Conservation (phyloP, 2,329 filamentous ascomycete species). For the Westerdykella ornata region DNA sequence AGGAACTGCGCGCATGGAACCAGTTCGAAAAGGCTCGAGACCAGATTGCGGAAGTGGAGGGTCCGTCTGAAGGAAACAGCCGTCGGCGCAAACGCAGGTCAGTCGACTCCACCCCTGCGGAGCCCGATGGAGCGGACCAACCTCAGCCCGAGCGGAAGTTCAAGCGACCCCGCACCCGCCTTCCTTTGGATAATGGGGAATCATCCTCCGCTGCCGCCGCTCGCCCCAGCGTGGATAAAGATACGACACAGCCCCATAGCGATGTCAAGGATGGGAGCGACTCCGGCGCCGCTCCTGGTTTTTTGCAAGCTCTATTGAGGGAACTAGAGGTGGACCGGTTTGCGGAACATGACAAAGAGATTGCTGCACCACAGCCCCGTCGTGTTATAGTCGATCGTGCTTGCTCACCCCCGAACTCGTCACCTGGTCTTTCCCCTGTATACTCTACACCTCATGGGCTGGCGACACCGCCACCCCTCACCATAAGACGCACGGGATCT, state of each 20-base stretch:
- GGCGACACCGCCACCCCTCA: conserved; percentile 61
- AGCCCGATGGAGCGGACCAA: conserved; percentile 54
- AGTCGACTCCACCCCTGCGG: conserved; percentile 61
- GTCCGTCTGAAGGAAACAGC: conserved; percentile 25
- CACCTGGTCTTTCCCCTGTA: conserved; percentile 62
- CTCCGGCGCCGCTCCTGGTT: conserved; percentile 55
- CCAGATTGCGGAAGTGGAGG: conserved; percentile 31
- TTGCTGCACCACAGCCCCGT: conserved; percentile 36
- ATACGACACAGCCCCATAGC: conserved; percentile 24
- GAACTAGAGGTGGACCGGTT: conserved; percentile 62
- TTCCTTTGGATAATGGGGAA: conserved; percentile 51
- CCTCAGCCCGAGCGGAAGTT: conserved; percentile 69
- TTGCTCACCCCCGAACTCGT: conserved; percentile 48
- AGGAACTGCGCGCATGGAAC: conserved; percentile 82
- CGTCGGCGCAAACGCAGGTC: conserved; percentile 72
- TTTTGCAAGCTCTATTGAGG: conserved; percentile 77
- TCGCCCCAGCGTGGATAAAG: conserved; percentile 22
- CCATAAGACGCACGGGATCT: conserved; percentile 55
- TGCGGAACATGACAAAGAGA: conserved; percentile 32
- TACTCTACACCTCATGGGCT: conserved; percentile 61
- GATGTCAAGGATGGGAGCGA: conserved; percentile 19
- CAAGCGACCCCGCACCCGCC: conserved; percentile 77
- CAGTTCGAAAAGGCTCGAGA: conserved; percentile 81
- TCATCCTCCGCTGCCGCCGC: conserved; percentile 26
- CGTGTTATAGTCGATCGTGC: conserved; percentile 37